Evolutionary conservation across 2,329 filamentous ascomycete species (phyloP).

Genomic region (Xylariaceae sp.): DNA sequence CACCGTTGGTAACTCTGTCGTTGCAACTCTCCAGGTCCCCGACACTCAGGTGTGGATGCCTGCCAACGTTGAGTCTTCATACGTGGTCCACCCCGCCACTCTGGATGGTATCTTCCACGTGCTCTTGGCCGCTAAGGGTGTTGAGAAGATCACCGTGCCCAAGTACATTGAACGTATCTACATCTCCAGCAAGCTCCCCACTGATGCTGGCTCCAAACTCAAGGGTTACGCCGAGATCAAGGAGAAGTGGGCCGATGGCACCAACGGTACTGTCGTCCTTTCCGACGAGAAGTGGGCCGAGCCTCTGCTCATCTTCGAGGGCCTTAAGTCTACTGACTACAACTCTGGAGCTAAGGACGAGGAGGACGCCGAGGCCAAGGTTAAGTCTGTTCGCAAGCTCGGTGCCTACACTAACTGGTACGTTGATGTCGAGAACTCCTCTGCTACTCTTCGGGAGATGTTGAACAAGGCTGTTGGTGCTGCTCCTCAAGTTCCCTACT

Average conservation of each 20-base stretch:
- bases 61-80: conserved; percentile 22
- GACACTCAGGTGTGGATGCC: conserved; percentile 26
- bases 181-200: conserved; percentile 25
- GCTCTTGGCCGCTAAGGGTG: conserved; percentile 25
- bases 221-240: conserved; percentile 27
- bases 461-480: conserved; percentile 18
- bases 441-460: conserved; percentile 17
- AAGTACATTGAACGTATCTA: conserved; percentile 28
- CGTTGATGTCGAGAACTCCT: conserved; percentile 27
- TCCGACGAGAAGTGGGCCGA: conserved; percentile 28
- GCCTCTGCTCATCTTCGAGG: conserved; percentile 27
- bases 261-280: conserved; percentile 27
- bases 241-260: conserved; percentile 27
- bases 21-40: conserved; percentile 23
- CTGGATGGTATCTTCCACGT: conserved; percentile 28
- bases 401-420: conserved; percentile 26
- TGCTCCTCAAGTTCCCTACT: conserved; percentile 24
- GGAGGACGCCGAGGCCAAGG: conserved; percentile 21
- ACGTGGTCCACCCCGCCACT: conserved; percentile 24
- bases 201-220: conserved; percentile 20
- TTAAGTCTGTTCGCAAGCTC: conserved; percentile 23
- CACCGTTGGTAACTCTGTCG: conserved; percentile 18
- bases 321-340: conserved; percentile 26
- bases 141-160: conserved; percentile 23
- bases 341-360: conserved; percentile 18